Evolutionary conservation across 2,329 filamentous ascomycete species (phyloP), one percentile per base, ranked within the genome.

Genomic region (Cytospora piceae): DNA sequence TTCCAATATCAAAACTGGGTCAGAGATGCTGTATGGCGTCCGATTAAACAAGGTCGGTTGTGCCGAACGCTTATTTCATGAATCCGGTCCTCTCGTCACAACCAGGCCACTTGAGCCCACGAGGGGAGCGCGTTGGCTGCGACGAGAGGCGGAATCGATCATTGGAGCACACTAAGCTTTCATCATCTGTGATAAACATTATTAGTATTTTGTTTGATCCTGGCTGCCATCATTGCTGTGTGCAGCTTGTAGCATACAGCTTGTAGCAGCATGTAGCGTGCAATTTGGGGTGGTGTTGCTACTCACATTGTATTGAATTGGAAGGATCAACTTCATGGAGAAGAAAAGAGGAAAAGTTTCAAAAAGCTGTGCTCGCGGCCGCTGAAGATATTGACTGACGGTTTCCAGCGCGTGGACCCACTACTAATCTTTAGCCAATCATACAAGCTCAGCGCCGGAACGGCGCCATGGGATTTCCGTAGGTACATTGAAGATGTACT

Each of bases 31-130:
- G 89, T 91, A 90, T 92, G 87, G 94, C 95, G 94, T 97, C 89
- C 94, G 94, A 92, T 85, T 81, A 86, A 92, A 97, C 93, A 98
- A 97, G 94, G 90, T 89, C 85, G 78, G 81, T 54, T 97, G 94
- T 97, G 95, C 92, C 94, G 93, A 91, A 97, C 95, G 93, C 95
- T 90, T 86, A 93, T 93, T 89, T 98, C 95, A 99, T 87, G 83
- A 87, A 90, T 81, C 86, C 87, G 80, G 80, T 81, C 83, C 80
- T 79, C 83, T 82, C 82, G 80, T 82, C 80, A 79, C 87, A 85
- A 81, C 80, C 85, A 84, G 84, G 90, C 92, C 94, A 85, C 95
- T 97, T 93, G 78, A 91, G 93, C 94, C 91, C 88, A 63, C 82
- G 81, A 87, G 87, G 88, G 90, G 90, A 97, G 94, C 94, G 92